Evolutionary conservation across 352 stramenopile genomes (phyloP).

Genomic region (Globisporangium polare): DNA sequence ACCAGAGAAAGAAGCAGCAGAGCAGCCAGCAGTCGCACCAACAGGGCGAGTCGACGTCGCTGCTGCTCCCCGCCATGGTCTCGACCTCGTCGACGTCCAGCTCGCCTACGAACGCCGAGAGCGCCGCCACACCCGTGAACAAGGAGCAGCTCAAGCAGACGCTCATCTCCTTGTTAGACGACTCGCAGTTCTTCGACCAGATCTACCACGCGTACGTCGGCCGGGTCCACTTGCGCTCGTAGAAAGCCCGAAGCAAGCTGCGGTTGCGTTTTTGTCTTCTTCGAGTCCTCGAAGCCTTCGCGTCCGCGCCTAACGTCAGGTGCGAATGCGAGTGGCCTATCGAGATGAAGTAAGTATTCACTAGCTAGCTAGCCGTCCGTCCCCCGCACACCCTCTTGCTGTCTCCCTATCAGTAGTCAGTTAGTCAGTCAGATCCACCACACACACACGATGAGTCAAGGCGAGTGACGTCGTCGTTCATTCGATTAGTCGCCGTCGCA

Average conservation of each 20-base stretch:
- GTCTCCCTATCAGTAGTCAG: neutral
- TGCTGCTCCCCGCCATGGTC: constrained; percentile 10
- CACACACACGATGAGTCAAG: constrained; percentile 1
- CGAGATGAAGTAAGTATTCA: neutral
- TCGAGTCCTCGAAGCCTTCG: neutral
- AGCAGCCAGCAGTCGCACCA: constrained; percentile 23
- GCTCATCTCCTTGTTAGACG: constrained; percentile 72
- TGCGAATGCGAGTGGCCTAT: too few species aligned
- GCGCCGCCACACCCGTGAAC: constrained; percentile 34
- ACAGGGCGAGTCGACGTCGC: constrained; percentile 5
- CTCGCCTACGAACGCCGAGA: constrained; percentile 4
- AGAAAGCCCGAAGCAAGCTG: constrained; percentile 9
- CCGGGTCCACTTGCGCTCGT: constrained; percentile 50
- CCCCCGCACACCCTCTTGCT: neutral
- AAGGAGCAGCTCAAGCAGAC: constrained; percentile 88
- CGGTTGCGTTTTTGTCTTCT: neutral
- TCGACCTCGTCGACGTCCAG: constrained; percentile 3
- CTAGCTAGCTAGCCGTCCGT: neutral
- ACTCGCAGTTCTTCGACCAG: constrained; percentile 84
- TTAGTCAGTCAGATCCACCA: constrained; percentile 1
- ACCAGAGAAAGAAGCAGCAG: constrained; percentile 23
- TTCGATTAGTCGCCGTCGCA: neutral
- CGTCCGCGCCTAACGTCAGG: too few species aligned
- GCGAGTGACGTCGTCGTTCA: neutral
- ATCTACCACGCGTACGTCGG: constrained; percentile 85